Percentiles rank a stretch among this genome's conserved stretches.
phyloP scores from a whole-genome alignment of 2,329 filamentous ascomycete species.

The Cordyceps javanica region DNA sequence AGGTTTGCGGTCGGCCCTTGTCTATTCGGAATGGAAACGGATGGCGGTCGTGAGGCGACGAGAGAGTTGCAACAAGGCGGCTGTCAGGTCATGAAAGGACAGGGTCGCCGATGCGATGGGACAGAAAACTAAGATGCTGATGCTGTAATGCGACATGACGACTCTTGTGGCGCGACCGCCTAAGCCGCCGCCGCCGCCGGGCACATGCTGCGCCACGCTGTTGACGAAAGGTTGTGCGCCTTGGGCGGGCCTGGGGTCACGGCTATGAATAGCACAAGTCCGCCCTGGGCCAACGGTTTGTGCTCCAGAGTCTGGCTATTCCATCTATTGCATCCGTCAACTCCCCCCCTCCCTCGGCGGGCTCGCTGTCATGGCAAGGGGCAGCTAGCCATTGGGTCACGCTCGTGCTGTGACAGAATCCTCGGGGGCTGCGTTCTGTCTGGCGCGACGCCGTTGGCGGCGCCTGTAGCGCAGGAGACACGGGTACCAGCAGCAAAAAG shows the following conservation, averaged over 20 bases:
- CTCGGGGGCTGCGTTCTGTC: not conserved
- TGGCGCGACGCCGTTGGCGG: not conserved
- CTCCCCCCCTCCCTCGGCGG: too few species aligned
- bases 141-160: not conserved
- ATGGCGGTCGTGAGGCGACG: too few species aligned
- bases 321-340: not conserved
- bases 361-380: not conserved
- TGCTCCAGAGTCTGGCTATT: not conserved
- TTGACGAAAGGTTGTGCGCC: not conserved
- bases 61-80: not conserved
- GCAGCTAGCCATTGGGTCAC: not conserved
- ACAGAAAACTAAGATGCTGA: not conserved
- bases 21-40: not conserved
- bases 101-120: not conserved
- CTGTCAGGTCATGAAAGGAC: not conserved
- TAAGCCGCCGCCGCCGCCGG: not conserved
- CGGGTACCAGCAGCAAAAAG: constrained; percentile 12
- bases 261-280: not conserved
- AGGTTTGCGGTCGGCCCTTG: not conserved
- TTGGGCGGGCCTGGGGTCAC: not conserved
- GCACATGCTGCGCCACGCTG: constrained; percentile 7
- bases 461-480: constrained; percentile 4
- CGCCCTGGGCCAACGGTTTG: not conserved
- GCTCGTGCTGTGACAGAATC: too few species aligned
- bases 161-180: not conserved